Evolutionary conservation across 2,329 filamentous ascomycete genomes (phyloP).

Genomic region (Aspergillus pseudoterreus): DNA sequence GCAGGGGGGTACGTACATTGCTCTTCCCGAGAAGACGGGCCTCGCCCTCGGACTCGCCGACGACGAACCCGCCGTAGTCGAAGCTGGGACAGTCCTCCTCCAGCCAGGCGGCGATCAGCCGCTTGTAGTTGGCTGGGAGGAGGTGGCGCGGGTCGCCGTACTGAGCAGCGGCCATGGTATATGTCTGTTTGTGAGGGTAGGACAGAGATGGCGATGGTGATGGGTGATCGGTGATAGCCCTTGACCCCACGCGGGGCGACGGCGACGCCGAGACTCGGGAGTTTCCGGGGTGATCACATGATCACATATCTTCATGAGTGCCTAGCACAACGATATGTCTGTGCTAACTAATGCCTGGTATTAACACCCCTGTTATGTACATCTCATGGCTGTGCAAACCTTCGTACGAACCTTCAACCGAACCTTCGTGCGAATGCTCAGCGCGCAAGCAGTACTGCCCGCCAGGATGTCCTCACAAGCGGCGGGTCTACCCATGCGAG

Average conservation of each 20-base stretch:
- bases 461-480: no score
- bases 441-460: no score
- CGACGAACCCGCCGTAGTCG: slow-evolving; percentile 96
- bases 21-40: slow-evolving; percentile 56
- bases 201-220: neutral
- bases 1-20: slow-evolving; percentile 40
- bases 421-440: no score
- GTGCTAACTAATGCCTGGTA: no score
- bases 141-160: slow-evolving; percentile 66
- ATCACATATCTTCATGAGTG: no score
- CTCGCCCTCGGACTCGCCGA: slow-evolving; percentile 57
- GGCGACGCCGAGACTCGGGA: slow-evolving; percentile 11
- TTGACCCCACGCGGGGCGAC: slow-evolving; percentile 1
- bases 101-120: slow-evolving; percentile 76
- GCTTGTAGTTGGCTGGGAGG: slow-evolving; percentile 80
- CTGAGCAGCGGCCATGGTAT: slow-evolving; percentile 48
- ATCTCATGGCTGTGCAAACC: no score
- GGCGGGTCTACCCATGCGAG: no score
- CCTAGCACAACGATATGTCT: no score
- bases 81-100: slow-evolving; percentile 95
- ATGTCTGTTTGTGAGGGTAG: neutral
- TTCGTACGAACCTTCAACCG: no score
- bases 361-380: no score
- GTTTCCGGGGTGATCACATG: slow-evolving; percentile 6
- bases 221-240: neutral